Evolutionary conservation across 2,329 filamentous ascomycete genomes (phyloP), one percentile per base, ranked within the genome.

Genomic region (Diaporthe destruens): DNA sequence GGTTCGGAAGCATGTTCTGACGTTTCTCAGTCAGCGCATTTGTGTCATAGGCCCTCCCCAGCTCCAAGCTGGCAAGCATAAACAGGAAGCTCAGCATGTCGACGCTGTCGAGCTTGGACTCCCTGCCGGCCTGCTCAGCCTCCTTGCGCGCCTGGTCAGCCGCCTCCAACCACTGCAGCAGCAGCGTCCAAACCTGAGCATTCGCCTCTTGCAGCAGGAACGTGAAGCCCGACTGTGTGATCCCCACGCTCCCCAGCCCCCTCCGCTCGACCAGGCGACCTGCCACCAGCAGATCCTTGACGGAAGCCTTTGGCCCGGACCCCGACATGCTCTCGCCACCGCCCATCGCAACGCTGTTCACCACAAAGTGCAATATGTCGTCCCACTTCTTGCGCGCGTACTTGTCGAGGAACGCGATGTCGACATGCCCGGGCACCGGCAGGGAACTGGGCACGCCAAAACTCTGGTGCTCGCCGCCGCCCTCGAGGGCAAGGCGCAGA

Each of bases 71-170:
- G 57, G 96, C 96, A 36, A 99, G 91, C 80, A 98, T 93, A 82
- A 99, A 98, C 77, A 99, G 90, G 81, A 99, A 99, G 8, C 94
- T 95, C 7, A 99, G 90, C 80, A 98, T 95, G 79, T 99, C 96
- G 61, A 98, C 95, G 73, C 93, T 92, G 76, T 98, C 94, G 87
- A 98, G 92, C 42, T 89, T 89, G 20, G 93, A 85, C 78, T 87
- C 79, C 56, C 81, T 80, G 65, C 82, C 81, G 18, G 81, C 83
- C 59, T 77, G 79, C 12, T 77, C 76, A 25, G 65, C 72, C 77
- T 77, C 29, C 66, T 71, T 67, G 88, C 88, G 70, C 87, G 85
- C 74, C 34, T 69, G 51, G 77, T 94, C 92, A 56, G 93, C 93
- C 74, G 94, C 93, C 76, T 97, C 94, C 66, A 99, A 91, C 87